phyloP scores from a whole-genome alignment of 2,329 filamentous ascomycete species.

The Anthostomella pinea region DNA sequence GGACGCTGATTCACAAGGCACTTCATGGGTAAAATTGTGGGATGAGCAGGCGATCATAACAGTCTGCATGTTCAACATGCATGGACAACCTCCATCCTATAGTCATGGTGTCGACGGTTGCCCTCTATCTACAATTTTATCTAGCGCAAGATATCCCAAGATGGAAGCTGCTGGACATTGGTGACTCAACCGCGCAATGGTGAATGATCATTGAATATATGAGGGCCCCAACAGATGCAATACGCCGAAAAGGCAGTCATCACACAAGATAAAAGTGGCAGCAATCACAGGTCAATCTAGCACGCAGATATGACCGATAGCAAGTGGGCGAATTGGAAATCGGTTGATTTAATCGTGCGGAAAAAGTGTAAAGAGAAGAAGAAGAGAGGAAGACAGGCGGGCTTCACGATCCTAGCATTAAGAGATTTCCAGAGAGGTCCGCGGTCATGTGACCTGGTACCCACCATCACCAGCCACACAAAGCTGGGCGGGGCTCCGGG shows the following conservation, averaged over 20 bases:
- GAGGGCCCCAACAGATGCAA: conserved; percentile 28
- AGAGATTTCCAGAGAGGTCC: conserved; percentile 1
- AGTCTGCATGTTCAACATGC: neutral
- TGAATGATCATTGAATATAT: conserved; percentile 19
- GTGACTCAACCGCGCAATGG: neutral
- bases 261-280: conserved; percentile 22
- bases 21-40: no score
- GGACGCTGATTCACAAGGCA: no score
- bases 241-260: conserved; percentile 20
- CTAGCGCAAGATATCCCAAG: neutral
- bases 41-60: neutral
- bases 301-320: conserved; percentile 61
- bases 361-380: conserved; percentile 47
- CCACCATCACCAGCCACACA: conserved; percentile 3
- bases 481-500: no score
- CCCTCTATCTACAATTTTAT: neutral
- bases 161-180: neutral
- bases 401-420: neutral
- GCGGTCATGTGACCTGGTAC: conserved; percentile 6
- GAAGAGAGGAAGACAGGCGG: conserved; percentile 19
- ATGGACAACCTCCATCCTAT: neutral
- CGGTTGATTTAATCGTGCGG: conserved; percentile 63
- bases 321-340: conserved; percentile 47
- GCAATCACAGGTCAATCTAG: conserved; percentile 45
- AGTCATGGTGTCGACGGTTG: neutral